These are phyloP conservation scores for Desmodesmus armatus DNA, from an alignment of 139 green algal species.

Conservation along the genomic window DNA sequence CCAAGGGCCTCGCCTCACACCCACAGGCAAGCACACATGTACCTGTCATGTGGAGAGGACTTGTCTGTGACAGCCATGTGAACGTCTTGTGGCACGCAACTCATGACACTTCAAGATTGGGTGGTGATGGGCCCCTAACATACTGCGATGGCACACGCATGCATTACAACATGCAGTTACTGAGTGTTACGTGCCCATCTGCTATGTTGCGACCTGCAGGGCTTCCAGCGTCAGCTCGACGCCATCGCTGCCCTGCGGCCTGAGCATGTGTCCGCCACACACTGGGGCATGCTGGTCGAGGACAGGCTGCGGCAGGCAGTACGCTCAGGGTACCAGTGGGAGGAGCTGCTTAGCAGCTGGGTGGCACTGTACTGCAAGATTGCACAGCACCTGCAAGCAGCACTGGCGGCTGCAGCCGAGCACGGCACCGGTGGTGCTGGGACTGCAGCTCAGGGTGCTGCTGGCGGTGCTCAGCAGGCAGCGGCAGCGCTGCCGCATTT, in stretches of 20 bases:
- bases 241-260: slow-evolving; percentile 53
- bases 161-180: too few relatives aligned
- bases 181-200: too few relatives aligned
- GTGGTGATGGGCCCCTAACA: too few relatives aligned
- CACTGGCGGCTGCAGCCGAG: not conserved
- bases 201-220: slow-evolving; percentile 47
- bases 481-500: not conserved
- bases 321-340: slow-evolving; percentile 50
- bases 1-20: slow-evolving; percentile 42
- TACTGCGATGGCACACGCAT: too few relatives aligned
- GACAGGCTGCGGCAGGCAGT: slow-evolving; percentile 34
- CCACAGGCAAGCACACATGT: too few relatives aligned
- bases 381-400: not conserved
- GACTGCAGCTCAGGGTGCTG: not conserved
- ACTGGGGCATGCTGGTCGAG: slow-evolving; percentile 56
- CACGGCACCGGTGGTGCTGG: not conserved
- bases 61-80: too few relatives aligned
- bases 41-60: too few relatives aligned
- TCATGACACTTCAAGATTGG: too few relatives aligned
- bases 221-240: slow-evolving; percentile 57
- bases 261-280: not conserved
- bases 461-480: not conserved
- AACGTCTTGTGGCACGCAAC: too few relatives aligned
- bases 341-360: slow-evolving; percentile 69
- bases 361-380: slow-evolving; percentile 49